A percentile compares a stretch with the other conserved stretches of the same genome.
phyloP scores from a whole-genome alignment of 495 filamentous ascomycete species.

The Aspergillus homomorphus region DNA sequence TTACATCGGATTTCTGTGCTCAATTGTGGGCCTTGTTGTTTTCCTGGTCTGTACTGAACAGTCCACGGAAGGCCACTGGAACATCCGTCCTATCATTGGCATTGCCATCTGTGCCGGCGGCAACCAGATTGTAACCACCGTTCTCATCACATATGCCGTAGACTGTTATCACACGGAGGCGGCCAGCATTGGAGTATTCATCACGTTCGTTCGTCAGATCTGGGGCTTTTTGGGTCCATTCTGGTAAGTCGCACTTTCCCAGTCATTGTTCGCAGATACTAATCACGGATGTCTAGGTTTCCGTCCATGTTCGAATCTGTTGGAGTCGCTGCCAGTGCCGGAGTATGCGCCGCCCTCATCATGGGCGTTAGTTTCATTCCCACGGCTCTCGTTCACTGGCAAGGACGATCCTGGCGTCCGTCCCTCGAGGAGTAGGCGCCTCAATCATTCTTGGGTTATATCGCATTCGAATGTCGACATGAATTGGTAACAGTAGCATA shows the following conservation, averaged over 20 bases:
- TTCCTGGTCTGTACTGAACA: conserved; percentile 48
- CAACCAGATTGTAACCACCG: conserved; percentile 57
- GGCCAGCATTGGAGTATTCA: conserved; percentile 53
- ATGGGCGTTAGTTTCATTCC: conserved; percentile 47
- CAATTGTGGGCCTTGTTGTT: conserved; percentile 49
- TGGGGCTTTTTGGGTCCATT: conserved; percentile 61
- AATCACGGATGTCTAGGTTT: conserved; percentile 33
- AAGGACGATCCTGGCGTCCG: conserved; percentile 2
- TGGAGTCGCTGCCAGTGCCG: conserved; percentile 41
- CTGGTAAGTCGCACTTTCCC: conserved; percentile 34
- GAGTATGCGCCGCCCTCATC: conserved; percentile 40
- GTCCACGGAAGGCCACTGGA: conserved; percentile 40
- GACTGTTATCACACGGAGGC: conserved; percentile 51
- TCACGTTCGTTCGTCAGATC: conserved; percentile 51
- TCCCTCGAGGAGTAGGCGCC: neutral
- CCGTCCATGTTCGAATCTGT: conserved; percentile 47
- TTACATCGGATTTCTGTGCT: conserved; percentile 46
- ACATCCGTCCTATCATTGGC: conserved; percentile 50
- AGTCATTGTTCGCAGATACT: conserved; percentile 6
- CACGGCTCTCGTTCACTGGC: conserved; percentile 36
- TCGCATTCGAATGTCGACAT: neutral
- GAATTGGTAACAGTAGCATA: neutral
- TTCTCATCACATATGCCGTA: conserved; percentile 55
- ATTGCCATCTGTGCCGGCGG: conserved; percentile 48
- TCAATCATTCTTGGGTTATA: neutral